Conservation (phyloP, 2,329 filamentous ascomycete species). For the Cucurbitaria berberidis region DNA sequence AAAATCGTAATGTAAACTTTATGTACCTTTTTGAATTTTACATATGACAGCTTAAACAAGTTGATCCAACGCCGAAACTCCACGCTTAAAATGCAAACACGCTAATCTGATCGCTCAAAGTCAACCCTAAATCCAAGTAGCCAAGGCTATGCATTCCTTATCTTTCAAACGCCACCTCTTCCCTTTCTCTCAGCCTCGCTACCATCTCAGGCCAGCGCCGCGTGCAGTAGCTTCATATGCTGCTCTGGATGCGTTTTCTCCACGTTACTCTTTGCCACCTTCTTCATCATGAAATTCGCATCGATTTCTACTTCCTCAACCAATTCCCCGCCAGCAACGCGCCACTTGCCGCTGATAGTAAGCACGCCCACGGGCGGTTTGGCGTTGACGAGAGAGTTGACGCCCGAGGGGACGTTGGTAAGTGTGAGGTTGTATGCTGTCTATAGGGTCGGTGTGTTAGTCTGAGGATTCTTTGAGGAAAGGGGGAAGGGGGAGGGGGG, state of each 20-base stretch:
- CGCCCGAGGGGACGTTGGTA: conserved; percentile 42
- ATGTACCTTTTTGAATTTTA: too few species aligned
- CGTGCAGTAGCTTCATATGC: conserved; percentile 44
- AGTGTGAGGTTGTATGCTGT: conserved; percentile 52
- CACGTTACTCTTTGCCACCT: conserved; percentile 50
- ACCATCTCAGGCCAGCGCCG: conserved; percentile 34
- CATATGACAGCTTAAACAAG: too few species aligned
- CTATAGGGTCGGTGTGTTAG: conserved; percentile 9
- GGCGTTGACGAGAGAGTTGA: conserved; percentile 49
- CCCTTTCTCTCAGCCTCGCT: too few species aligned
- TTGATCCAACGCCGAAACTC: too few species aligned
- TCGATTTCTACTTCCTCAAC: conserved; percentile 51
- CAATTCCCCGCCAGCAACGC: conserved; percentile 39
- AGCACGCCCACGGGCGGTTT: conserved; percentile 49
- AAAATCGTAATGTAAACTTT: too few species aligned
- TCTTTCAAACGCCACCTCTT: too few species aligned
- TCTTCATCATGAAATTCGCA: conserved; percentile 52
- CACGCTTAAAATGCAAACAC: too few species aligned
- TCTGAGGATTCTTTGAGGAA: conserved; percentile 6
- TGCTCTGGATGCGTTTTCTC: conserved; percentile 51
- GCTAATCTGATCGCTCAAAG: too few species aligned
- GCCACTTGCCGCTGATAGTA: conserved; percentile 49
- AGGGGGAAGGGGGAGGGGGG: neutral
- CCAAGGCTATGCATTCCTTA: too few species aligned
- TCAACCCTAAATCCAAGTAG: too few species aligned